These are phyloP conservation scores for Hypoxylon trugodes DNA, from an alignment of 495 filamentous ascomycete genomes.

Conservation along the genomic window DNA sequence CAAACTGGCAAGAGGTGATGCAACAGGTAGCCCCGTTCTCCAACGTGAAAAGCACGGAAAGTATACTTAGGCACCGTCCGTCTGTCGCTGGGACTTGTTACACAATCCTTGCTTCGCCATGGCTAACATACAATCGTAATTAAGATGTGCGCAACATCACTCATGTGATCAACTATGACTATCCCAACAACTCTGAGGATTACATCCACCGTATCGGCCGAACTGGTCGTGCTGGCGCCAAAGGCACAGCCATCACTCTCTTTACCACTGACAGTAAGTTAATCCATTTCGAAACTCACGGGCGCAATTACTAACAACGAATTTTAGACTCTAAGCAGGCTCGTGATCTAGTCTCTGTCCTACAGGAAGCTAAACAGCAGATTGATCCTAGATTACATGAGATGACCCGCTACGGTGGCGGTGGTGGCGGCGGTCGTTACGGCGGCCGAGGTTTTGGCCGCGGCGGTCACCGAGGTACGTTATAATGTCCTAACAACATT, in stretches of 20 bases:
- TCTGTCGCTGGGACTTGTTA: constrained; percentile 66
- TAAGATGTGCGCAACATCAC: constrained; percentile 99
- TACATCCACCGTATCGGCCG: constrained; percentile 99
- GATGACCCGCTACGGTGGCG: constrained; percentile 92
- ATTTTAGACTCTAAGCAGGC: constrained; percentile 89
- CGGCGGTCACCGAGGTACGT: constrained; percentile 69
- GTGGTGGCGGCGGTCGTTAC: constrained; percentile 76
- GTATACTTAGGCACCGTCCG: constrained; percentile 65
- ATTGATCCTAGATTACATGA: constrained; percentile 94
- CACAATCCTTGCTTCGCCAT: constrained; percentile 56
- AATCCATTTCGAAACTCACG: neutral
- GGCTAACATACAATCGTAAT: constrained; percentile 79
- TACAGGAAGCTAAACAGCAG: constrained; percentile 97
- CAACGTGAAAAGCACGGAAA: constrained; percentile 71
- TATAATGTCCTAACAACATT: neutral
- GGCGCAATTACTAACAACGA: constrained; percentile 42
- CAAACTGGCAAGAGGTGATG: constrained; percentile 62
- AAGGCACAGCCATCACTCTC: constrained; percentile 92
- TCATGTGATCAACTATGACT: constrained; percentile 99
- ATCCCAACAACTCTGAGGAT: constrained; percentile 99
- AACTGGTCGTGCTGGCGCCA: constrained; percentile 94
- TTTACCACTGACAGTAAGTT: constrained; percentile 98
- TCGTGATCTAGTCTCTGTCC: constrained; percentile 90
- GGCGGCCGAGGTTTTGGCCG: constrained; percentile 67
- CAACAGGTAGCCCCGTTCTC: constrained; percentile 64